Conservation (phyloP, 2,329 filamentous ascomycete genomes). For the Dactylellina sp. region DNA sequence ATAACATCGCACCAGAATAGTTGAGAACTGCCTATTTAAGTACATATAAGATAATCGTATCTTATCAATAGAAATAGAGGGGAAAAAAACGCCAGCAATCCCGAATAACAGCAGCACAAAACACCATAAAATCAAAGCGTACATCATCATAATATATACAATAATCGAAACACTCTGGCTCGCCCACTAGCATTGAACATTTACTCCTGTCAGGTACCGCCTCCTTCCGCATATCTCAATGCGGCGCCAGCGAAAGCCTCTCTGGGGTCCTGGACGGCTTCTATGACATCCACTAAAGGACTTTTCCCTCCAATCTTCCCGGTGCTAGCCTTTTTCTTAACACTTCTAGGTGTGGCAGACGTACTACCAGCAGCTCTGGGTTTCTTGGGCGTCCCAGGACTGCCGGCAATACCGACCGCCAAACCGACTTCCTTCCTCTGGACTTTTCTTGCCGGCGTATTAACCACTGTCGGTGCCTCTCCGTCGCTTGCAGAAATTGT, state of each 20-base stretch:
- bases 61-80: slow-evolving; percentile 4
- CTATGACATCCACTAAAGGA: slow-evolving; percentile 21
- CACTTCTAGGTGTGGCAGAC: slow-evolving; percentile 58
- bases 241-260: slow-evolving; percentile 37
- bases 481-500: slow-evolving; percentile 59
- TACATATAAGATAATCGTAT: no score
- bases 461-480: slow-evolving; percentile 54
- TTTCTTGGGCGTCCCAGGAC: slow-evolving; percentile 58
- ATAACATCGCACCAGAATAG: slow-evolving; percentile 28
- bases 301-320: slow-evolving; percentile 41
- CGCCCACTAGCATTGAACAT: neutral
- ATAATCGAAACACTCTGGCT: slow-evolving; percentile 5
- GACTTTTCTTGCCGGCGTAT: slow-evolving; percentile 54
- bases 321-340: slow-evolving; percentile 47
- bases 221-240: slow-evolving; percentile 43
- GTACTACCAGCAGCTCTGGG: slow-evolving; percentile 29
- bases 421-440: slow-evolving; percentile 53
- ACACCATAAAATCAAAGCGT: slow-evolving; percentile 43
- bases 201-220: slow-evolving; percentile 21
- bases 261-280: slow-evolving; percentile 25
- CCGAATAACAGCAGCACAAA: slow-evolving; percentile 23
- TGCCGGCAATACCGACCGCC: slow-evolving; percentile 39
- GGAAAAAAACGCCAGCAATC: slow-evolving; percentile 33
- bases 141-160: slow-evolving; percentile 33
- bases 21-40: slow-evolving; percentile 20